Evolutionary conservation across 148 eudicot genomes (phyloP), one percentile per base, ranked within the genome.

Genomic region (Polygonum maritimum): DNA sequence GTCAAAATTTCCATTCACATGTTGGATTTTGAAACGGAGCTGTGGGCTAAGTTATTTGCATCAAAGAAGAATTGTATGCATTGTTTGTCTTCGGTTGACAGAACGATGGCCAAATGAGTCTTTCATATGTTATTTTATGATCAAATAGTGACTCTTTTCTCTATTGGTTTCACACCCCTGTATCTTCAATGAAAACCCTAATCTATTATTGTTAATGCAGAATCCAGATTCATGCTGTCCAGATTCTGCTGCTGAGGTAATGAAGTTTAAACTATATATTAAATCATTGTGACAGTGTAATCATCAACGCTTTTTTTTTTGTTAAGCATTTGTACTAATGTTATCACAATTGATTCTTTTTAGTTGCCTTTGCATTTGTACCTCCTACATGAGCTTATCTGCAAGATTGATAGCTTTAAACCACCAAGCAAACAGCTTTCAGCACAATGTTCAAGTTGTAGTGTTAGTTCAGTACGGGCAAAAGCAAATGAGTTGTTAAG

Each of bases 321-420:
- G 5, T 63, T 12, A 15, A 1, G 16, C 6, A 5, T 4, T 14
- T 67, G 2, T 67, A 6, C 44, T 67, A 35, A 67, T 67, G 19
- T 16, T 36, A 35, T 67, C 2, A 14, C 40, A 13, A 36, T 9
- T 75, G 2, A 52, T 76, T 72, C 41, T 57, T 76, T 82, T 39
- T 75, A 88, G 91, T 80, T 88, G 73, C 88, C 86, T 21, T 80
- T 88, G 74, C 84, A 86, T 80, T 80, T 84, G 71, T 88, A 81
- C 84, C 85, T 88, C 73, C 84, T 88, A 47, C 83, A 84, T 57
- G 89, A 88, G 78, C 87, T 88, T 75, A 79, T 78, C 73, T 62
- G 74, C 84, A 86, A 84, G 88, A 75, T 88, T 75, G 84, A 78
- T 67, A 71, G 31, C 74, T 74, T 73, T 41, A 84, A 75, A 79